Evolutionary conservation across 2,329 filamentous ascomycete species (phyloP).

Genomic region (Xylaria hypoxylon): DNA sequence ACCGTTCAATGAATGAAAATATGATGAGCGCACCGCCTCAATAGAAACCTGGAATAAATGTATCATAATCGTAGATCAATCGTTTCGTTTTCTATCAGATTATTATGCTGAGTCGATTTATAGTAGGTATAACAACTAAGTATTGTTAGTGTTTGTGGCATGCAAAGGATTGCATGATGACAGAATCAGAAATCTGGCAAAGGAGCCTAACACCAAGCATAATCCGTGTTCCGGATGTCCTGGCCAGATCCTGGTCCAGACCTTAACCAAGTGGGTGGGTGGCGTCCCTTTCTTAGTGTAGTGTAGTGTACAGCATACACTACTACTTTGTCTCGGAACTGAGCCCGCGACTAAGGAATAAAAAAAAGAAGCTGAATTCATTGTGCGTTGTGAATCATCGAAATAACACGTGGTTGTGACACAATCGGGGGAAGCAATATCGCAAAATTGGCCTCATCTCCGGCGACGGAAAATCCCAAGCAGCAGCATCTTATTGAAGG

Average conservation of each 20-base stretch:
- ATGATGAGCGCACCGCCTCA: constrained; percentile 10
- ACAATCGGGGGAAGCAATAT: constrained; percentile 19
- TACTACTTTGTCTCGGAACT: background rate
- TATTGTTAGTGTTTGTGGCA: constrained; percentile 7
- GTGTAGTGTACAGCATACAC: background rate
- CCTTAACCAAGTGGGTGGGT: too few species aligned
- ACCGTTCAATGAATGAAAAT: background rate
- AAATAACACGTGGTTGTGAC: constrained; percentile 24
- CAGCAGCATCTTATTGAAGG: background rate
- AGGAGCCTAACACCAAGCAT: constrained; percentile 26
- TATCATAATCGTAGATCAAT: constrained; percentile 29
- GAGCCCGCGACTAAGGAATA: background rate
- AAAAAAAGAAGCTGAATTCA: constrained; percentile 20
- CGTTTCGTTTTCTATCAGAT: constrained; percentile 25
- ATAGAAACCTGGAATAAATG: constrained; percentile 8
- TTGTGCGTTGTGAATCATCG: constrained; percentile 14
- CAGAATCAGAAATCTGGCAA: constrained; percentile 29
- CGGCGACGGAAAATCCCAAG: background rate
- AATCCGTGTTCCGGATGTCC: too few species aligned
- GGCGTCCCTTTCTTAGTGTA: too few species aligned
- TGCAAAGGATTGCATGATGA: constrained; percentile 22
- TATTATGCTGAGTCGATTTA: constrained; percentile 8
- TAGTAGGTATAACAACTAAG: background rate
- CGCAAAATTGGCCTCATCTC: constrained; percentile 32
- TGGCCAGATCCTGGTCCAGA: too few species aligned